Base-by-base conservation (phyloP, 805 yeast species). In the Grigorovia jiainica region DNA sequence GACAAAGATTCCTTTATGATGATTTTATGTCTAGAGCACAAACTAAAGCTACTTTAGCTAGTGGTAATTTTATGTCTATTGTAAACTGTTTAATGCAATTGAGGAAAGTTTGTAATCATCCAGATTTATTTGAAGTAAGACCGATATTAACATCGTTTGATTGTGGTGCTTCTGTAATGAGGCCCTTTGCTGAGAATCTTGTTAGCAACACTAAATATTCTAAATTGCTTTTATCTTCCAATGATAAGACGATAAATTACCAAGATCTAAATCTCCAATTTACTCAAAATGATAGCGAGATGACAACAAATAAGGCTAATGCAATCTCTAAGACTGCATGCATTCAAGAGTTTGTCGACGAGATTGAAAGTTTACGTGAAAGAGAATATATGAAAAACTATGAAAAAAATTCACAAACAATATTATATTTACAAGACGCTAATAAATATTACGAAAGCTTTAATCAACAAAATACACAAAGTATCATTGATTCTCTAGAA, bases 11-110 rank as follows among this genome's bases (percentile, higher is more conserved):
- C 54, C 64, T 92, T 42, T 92, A 92, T 54, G 98, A 92, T 60
- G 99, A 92, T 61, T 92, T 92, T 57, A 86, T 92, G 95, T 83
- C 96, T 1, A 71, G 98, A 48, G 95, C 98, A 7, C 90, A 90
- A 55, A 92, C 99, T 0, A 82, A 77, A 53, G 97, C 86, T 48
- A 92, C 97, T 3, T 70, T 92, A 47, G 90, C 90, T 1, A 84
- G 95, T 24, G 97, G 98, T 4, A 92, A 92, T 56, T 92, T 89
- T 55, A 69, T 92, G 61, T 86, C 96, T 13, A 92, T 92, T 55
- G 89, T 92, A 53, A 92, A 94, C 55, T 92, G 97, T 68, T 72
- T 92, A 65, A 92, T 92, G 99, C 99, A 92, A 61, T 68, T 92
- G 54, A 76, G 99, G 55, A 92, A 92, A 60, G 97, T 89, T 23